Conservation (phyloP, 164 flowering plant genomes). For the Aristolochia fimbriata region DNA sequence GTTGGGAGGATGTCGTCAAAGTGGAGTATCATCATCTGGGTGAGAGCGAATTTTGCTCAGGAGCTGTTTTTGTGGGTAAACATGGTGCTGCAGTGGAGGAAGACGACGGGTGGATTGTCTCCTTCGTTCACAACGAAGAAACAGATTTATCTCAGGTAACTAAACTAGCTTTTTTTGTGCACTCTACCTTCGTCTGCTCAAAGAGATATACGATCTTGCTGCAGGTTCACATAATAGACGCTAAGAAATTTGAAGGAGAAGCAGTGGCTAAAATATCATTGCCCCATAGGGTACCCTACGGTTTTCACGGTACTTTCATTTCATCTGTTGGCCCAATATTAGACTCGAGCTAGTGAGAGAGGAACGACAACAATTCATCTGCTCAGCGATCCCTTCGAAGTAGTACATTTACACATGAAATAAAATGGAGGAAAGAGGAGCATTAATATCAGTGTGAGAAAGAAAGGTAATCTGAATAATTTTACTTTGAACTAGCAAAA, state of each 20-base stretch:
- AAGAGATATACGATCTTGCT: conserved; percentile 9
- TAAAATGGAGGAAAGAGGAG: no score
- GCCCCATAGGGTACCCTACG: conserved; percentile 45
- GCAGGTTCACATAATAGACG: conserved; percentile 45
- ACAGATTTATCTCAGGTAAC: conserved; percentile 38
- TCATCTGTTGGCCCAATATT: no score
- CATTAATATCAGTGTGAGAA: no score
- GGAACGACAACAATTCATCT: no score
- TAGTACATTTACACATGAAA: no score
- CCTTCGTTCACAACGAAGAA: conserved; percentile 50
- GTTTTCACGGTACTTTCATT: conserved; percentile 37
- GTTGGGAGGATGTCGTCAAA: conserved; percentile 21
- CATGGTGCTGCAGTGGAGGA: conserved; percentile 17
- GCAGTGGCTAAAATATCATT: conserved; percentile 41
- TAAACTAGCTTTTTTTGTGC: neutral
- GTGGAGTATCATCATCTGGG: conserved; percentile 17
- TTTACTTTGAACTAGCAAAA: no score
- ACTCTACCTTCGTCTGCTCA: neutral
- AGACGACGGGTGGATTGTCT: conserved; percentile 61
- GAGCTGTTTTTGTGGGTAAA: no score
- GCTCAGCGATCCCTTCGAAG: no score
- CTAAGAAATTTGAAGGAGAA: conserved; percentile 28
- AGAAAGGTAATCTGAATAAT: no score
- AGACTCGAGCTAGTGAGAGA: no score
- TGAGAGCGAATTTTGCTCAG: no score